Evolutionary conservation across 208 protist genomes (phyloP), one percentile per base, ranked within the genome.

Genomic region (Trypanosoma theileri): DNA sequence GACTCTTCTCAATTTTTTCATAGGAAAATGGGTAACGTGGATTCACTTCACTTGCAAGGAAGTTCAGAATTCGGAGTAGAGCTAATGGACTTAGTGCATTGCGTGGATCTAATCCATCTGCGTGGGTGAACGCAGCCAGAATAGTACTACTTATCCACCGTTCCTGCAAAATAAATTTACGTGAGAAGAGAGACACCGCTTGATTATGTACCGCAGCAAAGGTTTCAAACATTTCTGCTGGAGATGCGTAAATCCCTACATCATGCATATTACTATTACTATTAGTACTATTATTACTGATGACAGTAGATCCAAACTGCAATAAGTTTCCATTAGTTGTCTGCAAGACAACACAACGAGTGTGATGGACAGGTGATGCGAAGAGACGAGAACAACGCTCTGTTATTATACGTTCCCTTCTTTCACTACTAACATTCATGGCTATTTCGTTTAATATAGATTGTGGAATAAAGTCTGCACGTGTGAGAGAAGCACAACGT

Each of bases 121-220:
- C 22, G 10, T 56, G 7, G 8, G 16, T 64, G 31, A 78, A 77
- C 1, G 70, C 59, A 16, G 41, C 35, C 14, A 77, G 42, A 28
- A 84, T 22, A 26, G 31, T 45, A 28, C 55, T 54, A 48, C 46
- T 45, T 46, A 80, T 60, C 66, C 75, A 80, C 57, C 69, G 74
- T 52, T 85, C 71, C 46, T 75, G 75, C 21, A 62, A 44, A 28
- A 67, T 50, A 21, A 68, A 6, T 41, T 57, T 55, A 11, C 16
- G n/a, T 16, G 75, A 68, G 45, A 75, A 77, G 11, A 60, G 40
- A 52, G 56, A 22, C 14, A 66, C 22, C 4, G 71, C 68, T 11
- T 72, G 46, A 44, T 62, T 57, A 14, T 60, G 62, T 22, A 76
- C n/a, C 10, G 80, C 52, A 16, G n/a, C 54, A 56, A 79, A 57